These are phyloP conservation scores for Candida maris DNA, from an alignment of 805 yeast species.

Conservation along the genomic window DNA sequence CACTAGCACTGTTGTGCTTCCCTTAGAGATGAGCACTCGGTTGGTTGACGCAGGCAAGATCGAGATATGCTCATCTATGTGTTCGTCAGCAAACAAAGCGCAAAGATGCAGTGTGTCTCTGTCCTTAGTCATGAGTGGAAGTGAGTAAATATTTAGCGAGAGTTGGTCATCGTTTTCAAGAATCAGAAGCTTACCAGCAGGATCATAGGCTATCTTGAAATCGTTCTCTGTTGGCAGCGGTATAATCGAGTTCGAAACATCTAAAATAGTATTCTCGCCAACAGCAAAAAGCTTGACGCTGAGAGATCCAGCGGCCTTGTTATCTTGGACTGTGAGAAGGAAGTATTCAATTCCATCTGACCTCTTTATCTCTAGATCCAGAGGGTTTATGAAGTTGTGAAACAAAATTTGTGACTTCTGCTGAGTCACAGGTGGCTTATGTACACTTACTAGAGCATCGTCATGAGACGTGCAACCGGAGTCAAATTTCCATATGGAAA, in stretches of 20 bases:
- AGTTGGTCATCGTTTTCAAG: conserved; percentile 17
- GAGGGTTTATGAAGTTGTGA: conserved; percentile 27
- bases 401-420: conserved; percentile 14
- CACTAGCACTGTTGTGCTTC: conserved; percentile 38
- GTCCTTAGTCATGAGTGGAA: conserved; percentile 32
- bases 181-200: conserved; percentile 28
- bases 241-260: conserved; percentile 27
- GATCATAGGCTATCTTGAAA: conserved; percentile 23
- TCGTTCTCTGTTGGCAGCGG: conserved; percentile 14
- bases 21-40: conserved; percentile 42
- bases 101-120: conserved; percentile 23
- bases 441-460: conserved; percentile 6
- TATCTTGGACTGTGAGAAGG: conserved; percentile 21
- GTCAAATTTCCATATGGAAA: conserved; percentile 23
- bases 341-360: conserved; percentile 19
- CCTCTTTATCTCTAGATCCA: conserved; percentile 21
- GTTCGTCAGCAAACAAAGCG: conserved; percentile 26
- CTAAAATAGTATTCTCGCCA: conserved; percentile 25
- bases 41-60: conserved; percentile 41
- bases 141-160: conserved; percentile 23
- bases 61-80: conserved; percentile 28
- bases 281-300: conserved; percentile 27
- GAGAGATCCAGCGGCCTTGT: conserved; percentile 13
- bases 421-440: conserved; percentile 10
- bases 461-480: conserved; percentile 12